These are phyloP conservation scores for Gracilaria domingensis DNA, from an alignment of 23 red algal genomes.

Conservation along the genomic window DNA sequence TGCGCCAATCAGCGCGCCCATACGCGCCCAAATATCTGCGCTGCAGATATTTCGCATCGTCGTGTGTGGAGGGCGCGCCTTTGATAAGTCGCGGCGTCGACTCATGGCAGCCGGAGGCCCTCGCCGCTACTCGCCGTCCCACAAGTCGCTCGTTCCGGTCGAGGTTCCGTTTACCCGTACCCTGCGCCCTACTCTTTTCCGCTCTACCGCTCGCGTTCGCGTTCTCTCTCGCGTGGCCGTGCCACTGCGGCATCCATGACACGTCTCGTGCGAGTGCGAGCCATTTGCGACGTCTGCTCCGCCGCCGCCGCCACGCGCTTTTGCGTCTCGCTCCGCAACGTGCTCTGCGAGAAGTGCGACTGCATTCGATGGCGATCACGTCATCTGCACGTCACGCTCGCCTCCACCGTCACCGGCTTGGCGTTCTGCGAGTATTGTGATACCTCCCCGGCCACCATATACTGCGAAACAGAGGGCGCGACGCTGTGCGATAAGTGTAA, in stretches of 20 bases:
- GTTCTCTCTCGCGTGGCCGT: too few relatives aligned
- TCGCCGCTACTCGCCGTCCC: too few relatives aligned
- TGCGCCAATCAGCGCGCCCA: neutral
- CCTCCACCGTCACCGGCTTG: conserved; percentile 48
- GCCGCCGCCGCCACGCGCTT: conserved; percentile 64
- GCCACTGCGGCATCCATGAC: too few relatives aligned
- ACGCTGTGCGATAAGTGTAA: conserved; percentile 47
- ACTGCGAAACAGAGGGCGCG: conserved; percentile 42
- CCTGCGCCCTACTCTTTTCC: too few relatives aligned
- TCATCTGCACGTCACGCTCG: conserved; percentile 40
- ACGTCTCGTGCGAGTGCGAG: conserved; percentile 62
- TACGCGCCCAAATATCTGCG: neutral
- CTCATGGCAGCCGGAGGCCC: too few relatives aligned
- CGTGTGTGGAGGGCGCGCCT: too few relatives aligned
- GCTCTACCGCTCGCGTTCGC: too few relatives aligned
- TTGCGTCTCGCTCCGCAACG: conserved; percentile 62
- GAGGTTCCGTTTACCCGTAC: too few relatives aligned
- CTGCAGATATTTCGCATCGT: neutral
- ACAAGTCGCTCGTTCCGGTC: too few relatives aligned
- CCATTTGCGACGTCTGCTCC: conserved; percentile 67
- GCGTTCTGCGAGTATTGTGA: conserved; percentile 74
- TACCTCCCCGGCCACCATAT: conserved; percentile 42
- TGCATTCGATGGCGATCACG: neutral
- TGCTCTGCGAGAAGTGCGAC: conserved; percentile 47
- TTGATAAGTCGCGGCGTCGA: too few relatives aligned